Conservation (phyloP, 1,139 yeast genomes). For the Pneumocystis carinii region DNA sequence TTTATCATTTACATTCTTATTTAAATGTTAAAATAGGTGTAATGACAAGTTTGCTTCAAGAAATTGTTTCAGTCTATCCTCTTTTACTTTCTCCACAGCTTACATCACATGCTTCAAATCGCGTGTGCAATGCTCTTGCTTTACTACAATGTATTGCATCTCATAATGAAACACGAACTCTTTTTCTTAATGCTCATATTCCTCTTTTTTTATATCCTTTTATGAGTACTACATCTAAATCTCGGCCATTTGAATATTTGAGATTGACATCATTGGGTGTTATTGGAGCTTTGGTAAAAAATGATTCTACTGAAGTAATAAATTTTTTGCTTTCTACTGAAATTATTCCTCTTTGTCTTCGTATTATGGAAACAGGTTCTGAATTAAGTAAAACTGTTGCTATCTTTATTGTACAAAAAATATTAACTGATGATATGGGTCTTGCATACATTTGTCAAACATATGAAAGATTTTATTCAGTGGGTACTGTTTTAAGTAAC, state of each 20-base stretch:
- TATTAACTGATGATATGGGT: constrained; percentile 81
- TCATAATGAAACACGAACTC: constrained; percentile 73
- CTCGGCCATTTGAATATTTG: constrained; percentile 83
- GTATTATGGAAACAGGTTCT: constrained; percentile 90
- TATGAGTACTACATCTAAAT: constrained; percentile 78
- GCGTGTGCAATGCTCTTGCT: constrained; percentile 93
- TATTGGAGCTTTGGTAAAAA: constrained; percentile 89
- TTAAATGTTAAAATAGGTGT: constrained; percentile 32
- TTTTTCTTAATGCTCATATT: constrained; percentile 76
- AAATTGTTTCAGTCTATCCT: constrained; percentile 81
- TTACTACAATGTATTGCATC: constrained; percentile 92
- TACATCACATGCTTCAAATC: constrained; percentile 72
- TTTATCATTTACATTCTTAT: not conserved
- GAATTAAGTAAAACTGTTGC: constrained; percentile 94
- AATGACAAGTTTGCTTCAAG: constrained; percentile 81
- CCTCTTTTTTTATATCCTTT: constrained; percentile 89
- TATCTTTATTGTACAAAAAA: constrained; percentile 83
- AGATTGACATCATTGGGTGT: constrained; percentile 89
- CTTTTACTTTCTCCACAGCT: constrained; percentile 73
- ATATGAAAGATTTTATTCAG: constrained; percentile 86
- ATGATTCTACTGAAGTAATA: constrained; percentile 90
- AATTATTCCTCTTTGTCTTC: constrained; percentile 82
- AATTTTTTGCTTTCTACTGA: constrained; percentile 82
- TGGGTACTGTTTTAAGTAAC: constrained; percentile 68
- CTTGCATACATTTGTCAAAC: constrained; percentile 86